Evolutionary conservation across 75 land plant genomes (phyloP), one percentile per base, ranked within the genome.

Genomic region (Chamaecyparis obtusa): DNA sequence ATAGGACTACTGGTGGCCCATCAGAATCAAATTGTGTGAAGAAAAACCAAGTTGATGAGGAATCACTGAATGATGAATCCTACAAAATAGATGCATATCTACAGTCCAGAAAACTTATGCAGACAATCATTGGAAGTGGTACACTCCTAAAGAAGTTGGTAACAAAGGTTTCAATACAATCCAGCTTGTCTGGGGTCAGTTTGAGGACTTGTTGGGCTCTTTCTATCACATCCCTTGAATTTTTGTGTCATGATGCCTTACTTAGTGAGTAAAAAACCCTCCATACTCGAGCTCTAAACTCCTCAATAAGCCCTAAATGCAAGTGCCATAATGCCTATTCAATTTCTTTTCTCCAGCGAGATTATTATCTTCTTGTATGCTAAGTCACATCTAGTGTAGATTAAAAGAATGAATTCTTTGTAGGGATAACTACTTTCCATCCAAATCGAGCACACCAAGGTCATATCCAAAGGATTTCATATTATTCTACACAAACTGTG

Each of bases 91-190:
- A 86, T 33, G 87, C 87, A 84, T 89, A 89, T 83, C 92, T 92
- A 86, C 89, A 86, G 46, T 92, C 98, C 85, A 98, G 86, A 54
- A 96, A 86, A 89, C 98, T 98, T 49, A 98, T 83, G 83, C 98
- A 98, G 54, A 94, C 84, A 5, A 93, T 77, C 36, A 95, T 84
- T 13, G 89, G 49, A 79, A 87, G 87, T 46, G 98, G 97, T 56
- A 95, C 78, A 67, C 88, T 79, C 14, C 87, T 71, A 79, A 92
- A 90, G 57, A 95, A 91, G 2, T 89, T 77, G 6, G 9, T 16
- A 6, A 95, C 89, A 83, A 82, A 89, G 72, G 76, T 51, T 84
- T 89, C 88, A 78, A 94, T 87, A 39, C 77, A 51, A 43, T 88
- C 83, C 41, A 87, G 9, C 8, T 90, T 89, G 49, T 89, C 91